Evolutionary conservation across 495 filamentous ascomycete genomes (phyloP).

Genomic region (Xylaria scruposa): DNA sequence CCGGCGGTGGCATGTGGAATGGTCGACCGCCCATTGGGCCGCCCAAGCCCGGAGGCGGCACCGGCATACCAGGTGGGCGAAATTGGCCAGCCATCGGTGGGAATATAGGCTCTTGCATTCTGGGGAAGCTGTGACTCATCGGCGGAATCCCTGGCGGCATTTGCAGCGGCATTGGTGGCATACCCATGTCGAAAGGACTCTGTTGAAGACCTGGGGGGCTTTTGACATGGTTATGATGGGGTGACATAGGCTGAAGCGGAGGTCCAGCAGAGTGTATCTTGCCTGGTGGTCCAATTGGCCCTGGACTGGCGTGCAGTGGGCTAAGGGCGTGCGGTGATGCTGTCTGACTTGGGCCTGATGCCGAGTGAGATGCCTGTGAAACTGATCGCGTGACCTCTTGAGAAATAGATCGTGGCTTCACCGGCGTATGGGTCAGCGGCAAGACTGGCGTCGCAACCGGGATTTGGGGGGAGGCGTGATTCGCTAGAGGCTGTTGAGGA

Average conservation of each 20-base stretch:
- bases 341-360: conserved; percentile 64
- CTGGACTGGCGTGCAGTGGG: conserved; percentile 63
- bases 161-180: conserved; percentile 51
- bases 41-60: conserved; percentile 64
- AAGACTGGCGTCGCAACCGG: conserved; percentile 78
- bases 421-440: conserved; percentile 82
- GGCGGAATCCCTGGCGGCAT: conserved; percentile 66
- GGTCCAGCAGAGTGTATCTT: conserved; percentile 46
- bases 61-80: conserved; percentile 64
- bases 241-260: conserved; percentile 45
- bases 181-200: conserved; percentile 44
- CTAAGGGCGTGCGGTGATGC: conserved; percentile 68
- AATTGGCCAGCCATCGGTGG: conserved; percentile 58
- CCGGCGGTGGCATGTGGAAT: conserved; percentile 67
- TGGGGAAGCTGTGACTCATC: conserved; percentile 51
- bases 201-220: conserved; percentile 55
- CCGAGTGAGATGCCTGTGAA: conserved; percentile 64
- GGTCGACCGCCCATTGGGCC: conserved; percentile 67
- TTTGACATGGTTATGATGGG: conserved; percentile 47
- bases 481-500: conserved; percentile 48
- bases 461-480: conserved; percentile 77
- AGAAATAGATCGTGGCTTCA: conserved; percentile 75
- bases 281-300: conserved; percentile 56
- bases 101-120: conserved; percentile 64
- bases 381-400: conserved; percentile 80